These are phyloP conservation scores for Brettanomyces nanus DNA, from an alignment of 805 yeast genomes.

Conservation along the genomic window DNA sequence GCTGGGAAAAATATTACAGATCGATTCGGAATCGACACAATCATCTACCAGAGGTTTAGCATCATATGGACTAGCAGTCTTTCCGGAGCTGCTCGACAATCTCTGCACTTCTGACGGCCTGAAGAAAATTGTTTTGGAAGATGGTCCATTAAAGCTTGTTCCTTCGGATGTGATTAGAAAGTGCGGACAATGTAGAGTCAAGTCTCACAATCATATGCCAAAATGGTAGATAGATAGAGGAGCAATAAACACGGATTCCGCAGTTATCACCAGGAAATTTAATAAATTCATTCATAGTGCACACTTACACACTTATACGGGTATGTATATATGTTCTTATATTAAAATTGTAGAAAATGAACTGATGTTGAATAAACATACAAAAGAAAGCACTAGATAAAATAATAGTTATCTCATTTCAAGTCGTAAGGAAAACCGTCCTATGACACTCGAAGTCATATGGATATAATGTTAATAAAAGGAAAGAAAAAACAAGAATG, in stretches of 20 bases:
- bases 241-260: neutral
- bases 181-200: slow-evolving; percentile 11
- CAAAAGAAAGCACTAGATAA: too few relatives aligned
- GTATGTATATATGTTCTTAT: too few relatives aligned
- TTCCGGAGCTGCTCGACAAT: neutral
- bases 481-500: slow-evolving; percentile 2
- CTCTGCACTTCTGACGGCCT: slow-evolving; percentile 6
- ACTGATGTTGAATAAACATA: too few relatives aligned
- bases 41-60: too few relatives aligned
- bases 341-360: too few relatives aligned
- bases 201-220: slow-evolving; percentile 12
- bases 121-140: neutral
- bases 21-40: too few relatives aligned
- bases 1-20: too few relatives aligned
- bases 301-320: too few relatives aligned
- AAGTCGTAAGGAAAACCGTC: too few relatives aligned
- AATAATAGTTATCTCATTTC: too few relatives aligned
- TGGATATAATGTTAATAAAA: neutral
- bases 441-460: neutral
- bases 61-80: too few relatives aligned
- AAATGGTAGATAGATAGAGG: slow-evolving; percentile 3
- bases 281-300: neutral
- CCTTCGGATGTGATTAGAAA: slow-evolving; percentile 19
- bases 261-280: neutral
- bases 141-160: slow-evolving; percentile 13